Percentiles rank a stretch among this genome's conserved stretches.
phyloP scores from a whole-genome alignment of 2,329 filamentous ascomycete genomes.

The Domatiomyces catenatus region DNA sequence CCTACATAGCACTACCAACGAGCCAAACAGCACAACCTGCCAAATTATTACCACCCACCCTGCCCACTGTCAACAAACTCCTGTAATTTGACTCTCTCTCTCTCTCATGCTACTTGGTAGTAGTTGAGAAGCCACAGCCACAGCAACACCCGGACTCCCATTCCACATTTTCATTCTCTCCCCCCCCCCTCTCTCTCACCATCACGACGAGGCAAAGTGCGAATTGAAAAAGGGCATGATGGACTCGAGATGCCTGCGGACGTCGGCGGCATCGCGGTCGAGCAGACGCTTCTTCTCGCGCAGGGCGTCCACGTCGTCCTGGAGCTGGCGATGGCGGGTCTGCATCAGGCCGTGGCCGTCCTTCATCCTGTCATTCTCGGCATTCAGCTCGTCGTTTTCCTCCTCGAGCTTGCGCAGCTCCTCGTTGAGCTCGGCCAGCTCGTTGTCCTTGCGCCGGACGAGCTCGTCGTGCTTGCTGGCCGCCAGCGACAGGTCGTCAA shows the following conservation, averaged over 20 bases:
- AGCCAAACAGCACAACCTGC: too few relatives aligned
- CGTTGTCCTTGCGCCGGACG: slow-evolving; percentile 84
- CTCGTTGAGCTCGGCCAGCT: slow-evolving; percentile 66
- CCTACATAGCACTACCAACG: too few relatives aligned
- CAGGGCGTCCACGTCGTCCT: slow-evolving; percentile 77
- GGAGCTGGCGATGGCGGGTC: slow-evolving; percentile 61
- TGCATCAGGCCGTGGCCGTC: slow-evolving; percentile 68
- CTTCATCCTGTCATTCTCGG: slow-evolving; percentile 56
- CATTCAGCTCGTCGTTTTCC: slow-evolving; percentile 62
- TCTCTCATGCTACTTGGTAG: too few relatives aligned
- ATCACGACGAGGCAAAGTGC: background rate
- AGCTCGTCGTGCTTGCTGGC: slow-evolving; percentile 93
- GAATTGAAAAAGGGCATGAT: slow-evolving; percentile 46
- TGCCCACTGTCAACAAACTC: too few relatives aligned
- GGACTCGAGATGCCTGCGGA: slow-evolving; percentile 70
- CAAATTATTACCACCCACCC: too few relatives aligned
- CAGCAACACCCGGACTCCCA: too few relatives aligned
- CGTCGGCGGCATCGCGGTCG: slow-evolving; percentile 76
- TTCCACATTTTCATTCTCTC: too few relatives aligned
- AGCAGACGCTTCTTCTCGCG: slow-evolving; percentile 70
- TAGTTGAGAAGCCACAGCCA: too few relatives aligned
- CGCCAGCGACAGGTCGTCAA: slow-evolving; percentile 73
- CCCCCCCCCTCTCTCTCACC: background rate
- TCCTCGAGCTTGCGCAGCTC: slow-evolving; percentile 73
- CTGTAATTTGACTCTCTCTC: too few relatives aligned